These are phyloP conservation scores for Microbotryum intermedium DNA, from an alignment of 1,284 basidiomycete genomes.

Conservation along the genomic window DNA sequence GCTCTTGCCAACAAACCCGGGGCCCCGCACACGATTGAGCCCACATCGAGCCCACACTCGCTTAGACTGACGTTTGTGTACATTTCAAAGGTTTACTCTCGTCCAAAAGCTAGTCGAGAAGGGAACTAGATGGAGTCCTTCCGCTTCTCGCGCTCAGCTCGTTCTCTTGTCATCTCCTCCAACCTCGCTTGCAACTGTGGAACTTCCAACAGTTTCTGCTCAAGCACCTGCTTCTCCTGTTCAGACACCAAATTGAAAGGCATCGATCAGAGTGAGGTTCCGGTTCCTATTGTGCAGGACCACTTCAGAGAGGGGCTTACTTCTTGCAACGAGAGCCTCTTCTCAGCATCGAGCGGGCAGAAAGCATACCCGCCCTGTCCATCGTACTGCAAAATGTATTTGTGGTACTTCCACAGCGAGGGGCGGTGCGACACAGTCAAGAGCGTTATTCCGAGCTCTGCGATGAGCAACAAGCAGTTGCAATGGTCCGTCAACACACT, in stretches of 20 bases:
- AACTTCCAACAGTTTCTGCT: constrained; percentile 45
- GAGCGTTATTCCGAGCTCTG: constrained; percentile 70
- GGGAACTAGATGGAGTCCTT: constrained; percentile 6
- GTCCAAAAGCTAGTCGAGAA: too few species aligned
- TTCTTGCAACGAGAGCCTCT: constrained; percentile 80
- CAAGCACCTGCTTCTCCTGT: constrained; percentile 34
- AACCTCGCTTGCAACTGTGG: constrained; percentile 72
- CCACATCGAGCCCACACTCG: too few species aligned
- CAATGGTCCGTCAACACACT: neutral
- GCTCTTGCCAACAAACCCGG: too few species aligned
- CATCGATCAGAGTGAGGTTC: neutral
- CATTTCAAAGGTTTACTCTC: too few species aligned
- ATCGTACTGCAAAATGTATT: constrained; percentile 59
- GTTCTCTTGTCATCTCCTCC: constrained; percentile 51
- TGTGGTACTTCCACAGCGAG: constrained; percentile 87
- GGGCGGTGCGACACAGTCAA: constrained; percentile 86
- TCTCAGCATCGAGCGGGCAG: constrained; percentile 81
- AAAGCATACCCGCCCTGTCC: constrained; percentile 53
- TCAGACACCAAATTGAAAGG: neutral
- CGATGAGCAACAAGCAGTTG: neutral
- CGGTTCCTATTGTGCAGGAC: constrained; percentile 41
- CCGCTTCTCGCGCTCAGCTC: constrained; percentile 15
- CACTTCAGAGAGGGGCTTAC: neutral
- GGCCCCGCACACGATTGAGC: too few species aligned
- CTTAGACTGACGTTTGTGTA: too few species aligned